Conservation (phyloP, 257 asterid species). For the Capsicum baccatum region DNA sequence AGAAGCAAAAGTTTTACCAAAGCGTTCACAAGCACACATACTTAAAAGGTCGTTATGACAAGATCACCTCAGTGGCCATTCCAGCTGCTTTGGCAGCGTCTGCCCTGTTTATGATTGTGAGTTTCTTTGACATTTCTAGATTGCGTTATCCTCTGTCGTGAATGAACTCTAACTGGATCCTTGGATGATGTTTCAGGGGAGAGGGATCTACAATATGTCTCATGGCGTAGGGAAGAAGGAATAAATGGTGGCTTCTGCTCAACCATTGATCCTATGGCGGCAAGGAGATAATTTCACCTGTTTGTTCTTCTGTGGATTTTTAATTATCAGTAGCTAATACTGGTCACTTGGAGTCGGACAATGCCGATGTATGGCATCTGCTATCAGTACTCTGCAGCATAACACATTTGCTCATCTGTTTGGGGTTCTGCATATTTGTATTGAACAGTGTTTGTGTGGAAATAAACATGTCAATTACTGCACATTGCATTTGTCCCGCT, state of each 20-base stretch:
- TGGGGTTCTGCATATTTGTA: not conserved
- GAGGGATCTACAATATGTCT: constrained; percentile 42
- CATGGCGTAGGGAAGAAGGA: constrained; percentile 40
- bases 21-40: constrained; percentile 36
- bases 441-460: not conserved
- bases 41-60: constrained; percentile 36
- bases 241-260: constrained; percentile 25
- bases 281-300: constrained; percentile 13
- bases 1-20: constrained; percentile 40
- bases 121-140: not conserved
- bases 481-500: not conserved
- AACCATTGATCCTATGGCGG: constrained; percentile 11
- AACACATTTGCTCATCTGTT: not conserved
- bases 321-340: not conserved
- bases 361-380: not conserved
- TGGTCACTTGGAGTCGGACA: not conserved
- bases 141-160: not conserved
- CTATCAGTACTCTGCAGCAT: not conserved
- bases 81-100: constrained; percentile 39
- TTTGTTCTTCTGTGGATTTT: constrained; percentile 5
- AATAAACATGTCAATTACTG: not conserved
- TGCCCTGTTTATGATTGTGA: constrained; percentile 36
- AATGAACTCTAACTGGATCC: not conserved
- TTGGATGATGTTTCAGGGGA: constrained; percentile 33
- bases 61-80: constrained; percentile 43